Conservation (phyloP, 2,329 filamentous ascomycete genomes). For the Ophiosphaerella herpotricha region DNA sequence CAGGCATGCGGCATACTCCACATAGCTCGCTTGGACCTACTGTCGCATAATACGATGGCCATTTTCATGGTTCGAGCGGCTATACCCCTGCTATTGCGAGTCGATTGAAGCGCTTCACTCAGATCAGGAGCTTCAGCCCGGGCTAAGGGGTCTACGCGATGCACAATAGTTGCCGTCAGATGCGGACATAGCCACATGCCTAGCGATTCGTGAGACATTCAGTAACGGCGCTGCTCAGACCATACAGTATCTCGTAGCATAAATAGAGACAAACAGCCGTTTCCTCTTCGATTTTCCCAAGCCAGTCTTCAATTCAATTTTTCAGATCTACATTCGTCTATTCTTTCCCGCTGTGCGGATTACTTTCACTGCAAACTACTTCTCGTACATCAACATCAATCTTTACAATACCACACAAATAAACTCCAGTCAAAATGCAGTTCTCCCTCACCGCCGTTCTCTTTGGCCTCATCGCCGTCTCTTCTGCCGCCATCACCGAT, state of each 20-base stretch:
- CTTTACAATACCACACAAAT: constrained; percentile 1
- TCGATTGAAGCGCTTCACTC: constrained; percentile 3
- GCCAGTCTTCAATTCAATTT: constrained; percentile 17
- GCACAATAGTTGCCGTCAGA: constrained; percentile 10
- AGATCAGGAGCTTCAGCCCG: constrained; percentile 3
- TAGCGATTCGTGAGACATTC: not conserved
- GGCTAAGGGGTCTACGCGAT: constrained; percentile 7
- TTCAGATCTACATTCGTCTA: constrained; percentile 14
- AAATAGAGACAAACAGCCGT: not conserved
- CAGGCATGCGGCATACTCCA: not conserved
- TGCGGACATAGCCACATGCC: not conserved
- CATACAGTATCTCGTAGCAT: not conserved
- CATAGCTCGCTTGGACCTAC: not conserved
- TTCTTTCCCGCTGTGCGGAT: constrained; percentile 21
- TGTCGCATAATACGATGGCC: constrained; percentile 1
- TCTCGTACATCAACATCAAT: constrained; percentile 2
- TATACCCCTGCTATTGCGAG: not conserved
- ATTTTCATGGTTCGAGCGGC: not conserved
- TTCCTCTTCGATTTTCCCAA: constrained; percentile 5
- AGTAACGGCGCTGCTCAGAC: not conserved
- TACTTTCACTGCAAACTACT: constrained; percentile 17
- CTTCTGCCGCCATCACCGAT: constrained; percentile 19
- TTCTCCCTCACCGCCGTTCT: constrained; percentile 19
- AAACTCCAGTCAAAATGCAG: constrained; percentile 8
- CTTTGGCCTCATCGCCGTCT: constrained; percentile 23